Conservation (phyloP, 345 rosid genomes). For the Pelargonium nanum region DNA sequence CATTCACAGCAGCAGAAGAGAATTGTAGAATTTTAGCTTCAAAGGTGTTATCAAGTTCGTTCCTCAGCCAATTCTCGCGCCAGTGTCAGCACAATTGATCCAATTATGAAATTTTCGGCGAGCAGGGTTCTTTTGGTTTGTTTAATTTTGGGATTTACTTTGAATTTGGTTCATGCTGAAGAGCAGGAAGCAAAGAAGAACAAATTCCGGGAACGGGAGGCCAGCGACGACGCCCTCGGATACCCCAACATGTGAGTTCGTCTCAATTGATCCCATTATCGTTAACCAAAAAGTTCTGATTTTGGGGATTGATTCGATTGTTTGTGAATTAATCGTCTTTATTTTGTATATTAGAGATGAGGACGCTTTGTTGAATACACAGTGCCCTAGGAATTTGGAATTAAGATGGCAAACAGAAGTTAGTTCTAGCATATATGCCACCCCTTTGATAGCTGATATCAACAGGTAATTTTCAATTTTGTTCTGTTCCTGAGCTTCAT, state of each 20-base stretch:
- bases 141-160: conserved; percentile 20
- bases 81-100: not conserved
- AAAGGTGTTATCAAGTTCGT: not conserved
- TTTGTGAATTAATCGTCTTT: not conserved
- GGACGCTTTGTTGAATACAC: conserved; percentile 77
- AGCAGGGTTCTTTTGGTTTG: conserved; percentile 10
- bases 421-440: conserved; percentile 88
- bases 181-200: conserved; percentile 39
- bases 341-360: conserved; percentile 51
- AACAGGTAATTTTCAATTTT: conserved; percentile 39
- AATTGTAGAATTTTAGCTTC: no score
- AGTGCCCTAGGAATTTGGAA: conserved; percentile 84
- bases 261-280: conserved; percentile 4
- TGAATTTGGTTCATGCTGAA: conserved; percentile 12
- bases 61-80: no score
- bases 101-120: not conserved
- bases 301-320: not conserved
- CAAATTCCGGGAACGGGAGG: conserved; percentile 71
- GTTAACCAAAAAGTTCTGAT: not conserved
- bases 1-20: not conserved
- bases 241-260: conserved; percentile 60
- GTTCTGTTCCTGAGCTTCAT: not conserved
- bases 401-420: conserved; percentile 99
- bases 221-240: conserved; percentile 70
- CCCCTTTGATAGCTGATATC: conserved; percentile 92